Evolutionary conservation across 345 rosid genomes (phyloP), one percentile per base, ranked within the genome.

Genomic region (Isatis tinctoria): DNA sequence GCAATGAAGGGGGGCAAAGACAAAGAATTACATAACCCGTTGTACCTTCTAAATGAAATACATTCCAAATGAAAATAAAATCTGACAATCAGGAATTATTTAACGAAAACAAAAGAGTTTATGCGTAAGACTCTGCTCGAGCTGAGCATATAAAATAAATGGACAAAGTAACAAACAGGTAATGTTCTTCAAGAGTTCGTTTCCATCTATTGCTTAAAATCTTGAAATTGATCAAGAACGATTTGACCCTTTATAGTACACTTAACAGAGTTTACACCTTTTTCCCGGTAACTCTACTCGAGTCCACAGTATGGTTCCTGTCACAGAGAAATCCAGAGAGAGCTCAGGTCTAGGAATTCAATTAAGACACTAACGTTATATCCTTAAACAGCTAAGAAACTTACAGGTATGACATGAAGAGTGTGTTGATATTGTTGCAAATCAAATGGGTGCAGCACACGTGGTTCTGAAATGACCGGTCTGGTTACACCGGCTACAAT

Each of bases 381-480:
- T 73, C 65, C 27, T 22, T 1, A 47, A 40, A 13, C 63, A 51
- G 63, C 27, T 6, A 47, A 44, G 40, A 36, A 37, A 47, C 78
- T 66, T 66, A 74, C 74, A 45, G 8, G 32, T 76, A 32, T 59
- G 9, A 47, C 58, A 39, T 68, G 18, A 41, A 68, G 47, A 18
- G 36, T 39, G 35, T 17, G 36, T 10, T 26, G 36, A 6, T 28
- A 5, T 17, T 14, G 60, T 43, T 57, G 57, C 65, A 40, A 3
- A 33, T 78, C 82, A 94, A 65, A 92, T 91, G 33, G 99, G 97
- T 9, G 99, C 92, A 66, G 97, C 97, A 83, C 97, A 94, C 2
- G 98, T 95, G 67, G 99, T 95, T 82, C 99, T 85, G 81, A 95
- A 95, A 84, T 95, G 99, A 14, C 99, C 96, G 4, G 97, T 92